A percentile compares a stretch with the other conserved stretches of the same genome.
These are phyloP conservation scores for Trypanosoma brucei DNA, from an alignment of 208 protist genomes.

Conservation along the genomic window DNA sequence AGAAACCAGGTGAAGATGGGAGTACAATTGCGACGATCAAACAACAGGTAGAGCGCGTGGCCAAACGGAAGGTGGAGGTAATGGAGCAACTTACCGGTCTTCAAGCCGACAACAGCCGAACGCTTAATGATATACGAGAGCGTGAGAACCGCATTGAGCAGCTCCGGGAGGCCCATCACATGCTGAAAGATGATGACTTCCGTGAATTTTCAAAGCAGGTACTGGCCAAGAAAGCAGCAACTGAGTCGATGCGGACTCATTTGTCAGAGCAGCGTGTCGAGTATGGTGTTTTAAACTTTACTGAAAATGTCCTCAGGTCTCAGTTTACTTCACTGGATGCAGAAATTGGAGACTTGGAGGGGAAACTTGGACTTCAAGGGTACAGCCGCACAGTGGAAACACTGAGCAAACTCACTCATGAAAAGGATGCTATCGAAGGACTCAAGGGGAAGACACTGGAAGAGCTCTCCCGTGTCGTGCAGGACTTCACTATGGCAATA, in stretches of 20 bases:
- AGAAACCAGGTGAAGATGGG: slow-evolving; percentile 70
- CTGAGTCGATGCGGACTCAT: slow-evolving; percentile 72
- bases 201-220: slow-evolving; percentile 78
- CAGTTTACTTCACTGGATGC: slow-evolving; percentile 67
- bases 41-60: slow-evolving; percentile 76
- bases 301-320: slow-evolving; percentile 65
- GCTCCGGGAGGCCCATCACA: slow-evolving; percentile 73
- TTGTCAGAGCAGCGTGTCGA: slow-evolving; percentile 81
- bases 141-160: slow-evolving; percentile 68
- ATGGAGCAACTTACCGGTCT: slow-evolving; percentile 59
- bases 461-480: slow-evolving; percentile 84
- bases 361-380: slow-evolving; percentile 79
- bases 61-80: slow-evolving; percentile 63
- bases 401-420: slow-evolving; percentile 71
- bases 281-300: slow-evolving; percentile 84
- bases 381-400: slow-evolving; percentile 80
- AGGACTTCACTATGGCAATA: slow-evolving; percentile 82
- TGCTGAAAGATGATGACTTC: slow-evolving; percentile 86
- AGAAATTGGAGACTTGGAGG: slow-evolving; percentile 76
- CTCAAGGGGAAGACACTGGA: slow-evolving; percentile 88
- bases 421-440: slow-evolving; percentile 84
- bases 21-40: slow-evolving; percentile 73
- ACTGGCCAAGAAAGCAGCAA: slow-evolving; percentile 77
- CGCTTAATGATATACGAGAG: slow-evolving; percentile 69
- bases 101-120: slow-evolving; percentile 72